Evolutionary conservation across 164 flowering plant species (phyloP).

Genomic region (Buxus sempervirens): DNA sequence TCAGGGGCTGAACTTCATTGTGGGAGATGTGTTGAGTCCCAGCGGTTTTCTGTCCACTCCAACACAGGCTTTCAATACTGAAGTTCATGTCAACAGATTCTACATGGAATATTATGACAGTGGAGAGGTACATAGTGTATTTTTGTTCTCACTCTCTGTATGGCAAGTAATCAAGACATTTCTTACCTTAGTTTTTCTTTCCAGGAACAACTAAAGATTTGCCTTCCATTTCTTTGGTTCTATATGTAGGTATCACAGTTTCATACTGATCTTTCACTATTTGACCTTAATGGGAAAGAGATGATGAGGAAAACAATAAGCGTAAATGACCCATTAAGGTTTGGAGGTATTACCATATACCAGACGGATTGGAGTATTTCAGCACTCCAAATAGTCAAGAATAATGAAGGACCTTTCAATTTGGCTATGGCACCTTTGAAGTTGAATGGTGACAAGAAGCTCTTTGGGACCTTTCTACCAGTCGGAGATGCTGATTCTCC

Average conservation of each 20-base stretch:
- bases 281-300: slow-evolving; percentile 82
- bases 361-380: slow-evolving; percentile 97
- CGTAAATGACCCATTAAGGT: slow-evolving; percentile 94
- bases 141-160: not conserved
- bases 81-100: slow-evolving; percentile 90
- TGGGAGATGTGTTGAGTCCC: slow-evolving; percentile 84
- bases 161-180: not conserved
- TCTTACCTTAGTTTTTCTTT: not conserved
- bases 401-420: slow-evolving; percentile 92
- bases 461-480: slow-evolving; percentile 87
- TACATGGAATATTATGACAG: slow-evolving; percentile 88
- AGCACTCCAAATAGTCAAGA: slow-evolving; percentile 76
- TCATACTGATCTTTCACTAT: slow-evolving; percentile 79
- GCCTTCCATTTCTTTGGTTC: not conserved
- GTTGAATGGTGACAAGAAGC: slow-evolving; percentile 93
- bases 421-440: slow-evolving; percentile 95
- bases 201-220: not conserved
- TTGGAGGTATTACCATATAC: slow-evolving; percentile 83
- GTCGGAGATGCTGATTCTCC: slow-evolving; percentile 60
- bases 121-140: slow-evolving; percentile 63
- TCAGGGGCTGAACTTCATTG: slow-evolving; percentile 87
- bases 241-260: slow-evolving; percentile 68
- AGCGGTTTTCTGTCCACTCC: slow-evolving; percentile 84
- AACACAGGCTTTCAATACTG: slow-evolving; percentile 73
- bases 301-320: slow-evolving; percentile 90